phyloP scores from a whole-genome alignment of 306 rosid species.

The Rosa multiflora region DNA sequence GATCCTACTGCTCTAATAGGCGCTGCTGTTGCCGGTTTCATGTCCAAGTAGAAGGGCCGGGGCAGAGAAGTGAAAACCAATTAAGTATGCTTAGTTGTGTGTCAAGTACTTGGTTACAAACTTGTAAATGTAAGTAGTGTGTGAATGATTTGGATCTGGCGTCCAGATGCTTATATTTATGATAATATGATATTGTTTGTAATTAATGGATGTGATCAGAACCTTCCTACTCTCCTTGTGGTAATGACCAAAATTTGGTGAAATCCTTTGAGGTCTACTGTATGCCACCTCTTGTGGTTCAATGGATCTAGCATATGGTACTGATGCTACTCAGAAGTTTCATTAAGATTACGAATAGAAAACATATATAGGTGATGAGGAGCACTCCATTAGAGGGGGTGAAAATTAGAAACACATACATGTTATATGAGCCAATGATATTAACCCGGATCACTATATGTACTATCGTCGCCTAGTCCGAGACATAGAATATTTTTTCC shows the following conservation, averaged over 20 bases:
- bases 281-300: neutral
- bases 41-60: slow-evolving; percentile 32
- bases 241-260: neutral
- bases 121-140: neutral
- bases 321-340: slow-evolving; percentile 2
- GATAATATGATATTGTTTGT: neutral
- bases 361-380: neutral
- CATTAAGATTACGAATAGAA: neutral
- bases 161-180: too few species aligned
- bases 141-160: neutral
- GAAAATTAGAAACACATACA: too few species aligned
- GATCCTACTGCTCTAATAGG: slow-evolving; percentile 53
- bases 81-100: neutral
- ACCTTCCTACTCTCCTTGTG: neutral
- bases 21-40: slow-evolving; percentile 40
- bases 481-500: too few species aligned
- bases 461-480: too few species aligned
- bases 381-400: too few species aligned
- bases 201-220: neutral
- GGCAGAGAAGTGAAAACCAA: neutral
- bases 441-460: too few species aligned
- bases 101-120: neutral
- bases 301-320: neutral
- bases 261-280: neutral
- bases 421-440: too few species aligned